Percentiles rank a stretch among this genome's conserved stretches.
Conservation (phyloP, 148 eudicot genomes). For the Fagopyrum tataricum region DNA sequence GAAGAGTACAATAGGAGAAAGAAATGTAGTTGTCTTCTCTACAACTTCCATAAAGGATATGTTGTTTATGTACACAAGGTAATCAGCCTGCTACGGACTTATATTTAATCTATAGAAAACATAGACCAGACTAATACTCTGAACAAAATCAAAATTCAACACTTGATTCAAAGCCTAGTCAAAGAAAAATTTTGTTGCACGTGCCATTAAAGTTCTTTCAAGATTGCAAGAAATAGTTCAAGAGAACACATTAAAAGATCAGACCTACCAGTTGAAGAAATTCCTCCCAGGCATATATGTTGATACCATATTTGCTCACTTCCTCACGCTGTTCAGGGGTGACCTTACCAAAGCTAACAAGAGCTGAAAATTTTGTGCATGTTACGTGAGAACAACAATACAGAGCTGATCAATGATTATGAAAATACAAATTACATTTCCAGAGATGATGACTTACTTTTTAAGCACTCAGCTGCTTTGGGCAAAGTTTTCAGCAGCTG, state of each 20-base stretch:
- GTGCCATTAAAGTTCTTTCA: background rate
- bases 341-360: slow-evolving; percentile 92
- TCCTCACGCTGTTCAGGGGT: slow-evolving; percentile 60
- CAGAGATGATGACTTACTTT: slow-evolving; percentile 51
- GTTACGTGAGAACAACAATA: background rate
- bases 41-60: too few relatives aligned
- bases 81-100: too few relatives aligned
- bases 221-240: background rate
- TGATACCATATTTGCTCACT: slow-evolving; percentile 55
- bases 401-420: background rate
- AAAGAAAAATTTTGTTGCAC: background rate
- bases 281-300: slow-evolving; percentile 78
- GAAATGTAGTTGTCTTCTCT: too few relatives aligned
- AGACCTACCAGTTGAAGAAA: slow-evolving; percentile 69
- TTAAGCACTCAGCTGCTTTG: slow-evolving; percentile 48
- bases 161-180: background rate
- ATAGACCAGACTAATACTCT: background rate
- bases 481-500: slow-evolving; percentile 86
- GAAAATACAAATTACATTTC: background rate
- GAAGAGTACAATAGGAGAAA: too few relatives aligned
- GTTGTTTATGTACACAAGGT: too few relatives aligned
- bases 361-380: slow-evolving; percentile 35
- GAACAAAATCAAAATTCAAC: background rate
- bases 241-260: background rate
- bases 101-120: background rate